phyloP scores from a whole-genome alignment of 2,329 filamentous ascomycete species.

The Neoascochyta sp. region DNA sequence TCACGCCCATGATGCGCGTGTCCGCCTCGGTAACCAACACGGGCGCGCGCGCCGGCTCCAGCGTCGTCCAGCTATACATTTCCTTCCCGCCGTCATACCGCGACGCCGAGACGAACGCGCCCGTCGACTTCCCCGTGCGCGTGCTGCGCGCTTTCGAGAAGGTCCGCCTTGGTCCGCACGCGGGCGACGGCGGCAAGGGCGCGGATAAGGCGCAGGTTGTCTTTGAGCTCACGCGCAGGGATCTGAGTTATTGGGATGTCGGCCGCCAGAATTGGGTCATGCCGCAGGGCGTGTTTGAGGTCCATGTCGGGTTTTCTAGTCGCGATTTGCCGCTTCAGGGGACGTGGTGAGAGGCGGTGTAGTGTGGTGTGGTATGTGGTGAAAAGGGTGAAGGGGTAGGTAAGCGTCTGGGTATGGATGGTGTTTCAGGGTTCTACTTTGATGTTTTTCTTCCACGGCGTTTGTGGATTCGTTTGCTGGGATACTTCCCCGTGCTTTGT shows the following conservation, averaged over 20 bases:
- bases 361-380: too few relatives aligned
- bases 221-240: conserved; percentile 41
- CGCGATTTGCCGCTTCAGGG: conserved; percentile 30
- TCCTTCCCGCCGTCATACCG: conserved; percentile 44
- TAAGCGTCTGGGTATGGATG: too few relatives aligned
- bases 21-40: conserved; percentile 58
- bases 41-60: conserved; percentile 52
- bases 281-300: conserved; percentile 30
- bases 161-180: conserved; percentile 29
- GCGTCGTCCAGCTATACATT: conserved; percentile 58
- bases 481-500: too few relatives aligned
- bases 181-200: conserved; percentile 17
- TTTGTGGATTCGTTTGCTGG: too few relatives aligned
- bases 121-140: conserved; percentile 55
- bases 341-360: conserved; percentile 21
- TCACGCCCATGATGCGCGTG: conserved; percentile 53
- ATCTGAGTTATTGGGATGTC: conserved; percentile 43
- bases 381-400: too few relatives aligned
- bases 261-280: conserved; percentile 42
- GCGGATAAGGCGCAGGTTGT: conserved; percentile 22
- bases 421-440: too few relatives aligned
- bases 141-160: conserved; percentile 46
- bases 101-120: conserved; percentile 42
- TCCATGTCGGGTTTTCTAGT: conserved; percentile 35
- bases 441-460: too few relatives aligned